Conservation (phyloP, 352 stramenopile genomes). For the Pythium coloratum region DNA sequence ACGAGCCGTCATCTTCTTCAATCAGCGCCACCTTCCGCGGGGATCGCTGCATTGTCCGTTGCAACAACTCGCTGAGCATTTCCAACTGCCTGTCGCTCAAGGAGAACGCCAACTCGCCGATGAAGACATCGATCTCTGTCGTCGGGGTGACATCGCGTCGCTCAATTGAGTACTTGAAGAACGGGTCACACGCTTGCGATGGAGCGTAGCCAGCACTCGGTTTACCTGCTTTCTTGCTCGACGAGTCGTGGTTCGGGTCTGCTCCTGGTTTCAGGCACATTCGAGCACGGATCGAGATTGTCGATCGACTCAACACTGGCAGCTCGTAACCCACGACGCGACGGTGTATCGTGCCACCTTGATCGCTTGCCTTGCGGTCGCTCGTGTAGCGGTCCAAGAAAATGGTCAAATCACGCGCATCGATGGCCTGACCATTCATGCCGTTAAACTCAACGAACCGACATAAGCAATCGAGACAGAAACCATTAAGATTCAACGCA, state of each 20-base stretch:
- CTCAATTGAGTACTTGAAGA: conserved; percentile 66
- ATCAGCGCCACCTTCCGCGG: not conserved
- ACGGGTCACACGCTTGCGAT: conserved; percentile 59
- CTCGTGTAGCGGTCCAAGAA: conserved; percentile 84
- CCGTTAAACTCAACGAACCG: not conserved
- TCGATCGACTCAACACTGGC: conserved; percentile 71
- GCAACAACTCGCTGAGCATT: conserved; percentile 70
- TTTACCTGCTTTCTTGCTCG: conserved; percentile 13
- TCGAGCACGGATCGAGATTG: conserved; percentile 56
- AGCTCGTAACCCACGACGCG: conserved; percentile 83
- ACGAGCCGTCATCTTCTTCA: not conserved
- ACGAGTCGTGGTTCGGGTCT: conserved; percentile 12
- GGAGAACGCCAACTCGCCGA: conserved; percentile 72
- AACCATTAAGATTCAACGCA: conserved; percentile 6
- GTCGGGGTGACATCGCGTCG: conserved; percentile 41
- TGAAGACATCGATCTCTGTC: conserved; percentile 71
- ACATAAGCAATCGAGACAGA: too few relatives aligned
- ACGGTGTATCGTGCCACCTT: conserved; percentile 44
- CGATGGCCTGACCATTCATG: conserved; percentile 39
- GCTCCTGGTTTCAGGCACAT: conserved; percentile 46
- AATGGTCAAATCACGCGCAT: conserved; percentile 79
- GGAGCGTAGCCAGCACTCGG: conserved; percentile 29
- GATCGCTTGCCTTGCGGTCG: conserved; percentile 37
- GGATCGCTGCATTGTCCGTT: conserved; percentile 12
- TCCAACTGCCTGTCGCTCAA: conserved; percentile 79